Percentiles rank a stretch among this genome's conserved stretches.
phyloP scores from a whole-genome alignment of 1,139 yeast genomes.

The Scheffersomyces parashehatae region DNA sequence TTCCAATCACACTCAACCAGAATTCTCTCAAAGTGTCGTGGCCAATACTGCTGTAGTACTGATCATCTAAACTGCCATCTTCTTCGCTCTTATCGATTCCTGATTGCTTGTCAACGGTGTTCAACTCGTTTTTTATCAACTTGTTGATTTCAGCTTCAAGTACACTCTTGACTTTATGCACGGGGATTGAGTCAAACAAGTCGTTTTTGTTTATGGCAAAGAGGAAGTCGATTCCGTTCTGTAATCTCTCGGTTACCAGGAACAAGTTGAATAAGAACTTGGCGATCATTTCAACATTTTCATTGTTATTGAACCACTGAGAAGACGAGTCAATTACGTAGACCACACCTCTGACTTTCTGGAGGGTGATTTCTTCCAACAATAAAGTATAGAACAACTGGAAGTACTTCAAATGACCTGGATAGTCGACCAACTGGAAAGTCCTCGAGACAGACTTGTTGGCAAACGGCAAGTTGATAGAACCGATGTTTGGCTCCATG shows the following conservation, averaged over 20 bases:
- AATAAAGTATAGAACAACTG: slow-evolving; percentile 46
- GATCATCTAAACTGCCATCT: slow-evolving; percentile 30
- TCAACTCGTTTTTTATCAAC: slow-evolving; percentile 42
- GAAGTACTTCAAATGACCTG: slow-evolving; percentile 80
- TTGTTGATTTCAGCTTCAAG: slow-evolving; percentile 67
- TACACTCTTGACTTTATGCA: slow-evolving; percentile 54
- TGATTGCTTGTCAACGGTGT: slow-evolving; percentile 14
- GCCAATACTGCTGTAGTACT: slow-evolving; percentile 20
- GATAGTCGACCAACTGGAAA: slow-evolving; percentile 69
- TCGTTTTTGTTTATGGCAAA: slow-evolving; percentile 85
- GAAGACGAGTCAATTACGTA: slow-evolving; percentile 69
- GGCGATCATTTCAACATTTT: slow-evolving; percentile 48
- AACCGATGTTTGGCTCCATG: slow-evolving; percentile 38
- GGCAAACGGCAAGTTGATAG: slow-evolving; percentile 36
- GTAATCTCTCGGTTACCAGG: slow-evolving; percentile 53
- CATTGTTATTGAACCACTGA: slow-evolving; percentile 30
- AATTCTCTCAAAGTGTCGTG: slow-evolving; percentile 34
- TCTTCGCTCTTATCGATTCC: slow-evolving; percentile 39
- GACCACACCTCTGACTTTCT: slow-evolving; percentile 60
- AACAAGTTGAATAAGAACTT: slow-evolving; percentile 57
- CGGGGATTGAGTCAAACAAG: slow-evolving; percentile 77
- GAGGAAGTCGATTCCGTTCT: slow-evolving; percentile 65
- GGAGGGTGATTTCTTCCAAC: slow-evolving; percentile 44
- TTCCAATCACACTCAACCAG: slow-evolving; percentile 50
- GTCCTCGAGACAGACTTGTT: slow-evolving; percentile 30